Base-by-base conservation (phyloP, 768 basidiomycete genomes). In the Cubamyces lactineus region DNA sequence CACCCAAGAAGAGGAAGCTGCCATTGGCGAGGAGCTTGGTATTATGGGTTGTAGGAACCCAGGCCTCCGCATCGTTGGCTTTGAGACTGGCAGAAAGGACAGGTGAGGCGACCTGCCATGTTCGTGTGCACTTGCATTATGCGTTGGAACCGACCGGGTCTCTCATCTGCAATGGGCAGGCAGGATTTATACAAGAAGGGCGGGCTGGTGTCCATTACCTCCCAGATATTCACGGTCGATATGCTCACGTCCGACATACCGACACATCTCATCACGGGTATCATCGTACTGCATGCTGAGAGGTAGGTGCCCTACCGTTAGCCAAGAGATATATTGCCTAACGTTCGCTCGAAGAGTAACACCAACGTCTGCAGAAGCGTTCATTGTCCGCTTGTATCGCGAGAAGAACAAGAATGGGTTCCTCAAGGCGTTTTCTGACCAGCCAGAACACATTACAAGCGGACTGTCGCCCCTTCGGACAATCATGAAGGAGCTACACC, bases 381-480 rank as follows among this genome's bases (percentile, higher is more conserved):
- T 98, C 76, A 92, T 98, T 40, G 89, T 95, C 51, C 86, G 96
- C 2, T 78, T 97, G 2, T 98, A 89, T 71, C 85, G 96, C 43
- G 89, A 97, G 74, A 86, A 89, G 77, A 99, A 98, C 77, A 85
- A 82, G 72, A 80, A 79, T 2, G 96, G 96, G 1, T 99, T 98
- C 74, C 78, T 98, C 66, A 98, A 99, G 74, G 97, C 94, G 0
- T 97, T 99, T 71, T 93, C 94, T 2, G 97, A 98, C 73, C 91
- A 98, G 69, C 95, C 96, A 4, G 97, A 98, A 73, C 86, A 90
- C 64, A 97, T 99, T 63, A 95, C 91, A 0, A 92, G 86, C 64
- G 96, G 96, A 1, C 75, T 98, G 73, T 94, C 92, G 1, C 97
- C 97, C 1, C 78, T 99, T 21, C 91, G 88, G 69, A 94, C 89